These are phyloP conservation scores for Ochromonas danica DNA, from an alignment of 108 stramenopile species.

Conservation along the genomic window DNA sequence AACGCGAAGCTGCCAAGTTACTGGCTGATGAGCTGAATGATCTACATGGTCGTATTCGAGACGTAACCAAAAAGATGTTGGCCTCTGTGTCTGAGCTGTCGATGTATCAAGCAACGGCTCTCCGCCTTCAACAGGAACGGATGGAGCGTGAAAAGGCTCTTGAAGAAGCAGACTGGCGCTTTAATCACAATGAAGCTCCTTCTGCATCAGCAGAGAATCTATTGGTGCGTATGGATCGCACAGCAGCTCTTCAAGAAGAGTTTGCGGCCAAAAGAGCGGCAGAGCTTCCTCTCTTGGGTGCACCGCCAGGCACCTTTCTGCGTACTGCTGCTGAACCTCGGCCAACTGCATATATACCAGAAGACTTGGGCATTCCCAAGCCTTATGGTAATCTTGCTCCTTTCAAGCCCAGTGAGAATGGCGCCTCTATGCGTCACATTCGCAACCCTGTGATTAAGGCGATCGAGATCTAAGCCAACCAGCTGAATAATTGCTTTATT, in stretches of 20 bases:
- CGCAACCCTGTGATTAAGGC: conserved; percentile 47
- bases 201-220: conserved; percentile 53
- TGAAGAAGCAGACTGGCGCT: conserved; percentile 36
- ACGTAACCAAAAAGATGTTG: conserved; percentile 61
- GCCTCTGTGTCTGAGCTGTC: conserved; percentile 61
- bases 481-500: too few species aligned
- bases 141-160: conserved; percentile 34
- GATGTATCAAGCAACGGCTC: conserved; percentile 66
- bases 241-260: neutral
- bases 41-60: conserved; percentile 52
- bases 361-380: conserved; percentile 60
- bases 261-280: neutral
- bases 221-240: conserved; percentile 45
- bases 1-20: conserved; percentile 42
- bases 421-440: conserved; percentile 63
- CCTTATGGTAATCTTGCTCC: conserved; percentile 64
- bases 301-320: neutral
- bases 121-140: conserved; percentile 65
- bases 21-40: conserved; percentile 55
- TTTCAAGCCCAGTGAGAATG: conserved; percentile 60
- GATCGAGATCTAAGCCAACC: conserved; percentile 60
- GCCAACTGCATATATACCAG: conserved; percentile 67
- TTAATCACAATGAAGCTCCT: conserved; percentile 52
- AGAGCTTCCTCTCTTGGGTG: neutral
- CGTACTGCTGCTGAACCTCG: conserved; percentile 64